Evolutionary conservation across 2,329 filamentous ascomycete genomes (phyloP).

Genomic region (Graphilbum sp.): DNA sequence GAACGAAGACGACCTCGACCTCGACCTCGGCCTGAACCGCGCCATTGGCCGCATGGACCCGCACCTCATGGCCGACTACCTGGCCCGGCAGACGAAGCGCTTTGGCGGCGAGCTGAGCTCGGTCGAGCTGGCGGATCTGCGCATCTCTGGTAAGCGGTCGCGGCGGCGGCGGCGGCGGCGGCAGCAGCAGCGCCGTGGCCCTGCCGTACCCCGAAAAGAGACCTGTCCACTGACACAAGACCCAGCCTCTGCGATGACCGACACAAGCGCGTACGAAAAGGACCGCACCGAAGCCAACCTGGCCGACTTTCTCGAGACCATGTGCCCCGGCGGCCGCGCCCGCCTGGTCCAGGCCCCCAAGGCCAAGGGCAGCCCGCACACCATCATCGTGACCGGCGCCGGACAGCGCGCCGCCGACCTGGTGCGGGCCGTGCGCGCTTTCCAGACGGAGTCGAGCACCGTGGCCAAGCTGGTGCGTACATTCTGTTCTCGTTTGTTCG

Average conservation of each 20-base stretch:
- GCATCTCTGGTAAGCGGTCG: slow-evolving; percentile 49
- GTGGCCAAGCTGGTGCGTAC: slow-evolving; percentile 60
- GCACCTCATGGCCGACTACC: slow-evolving; percentile 67
- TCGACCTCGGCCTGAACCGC: slow-evolving; percentile 61
- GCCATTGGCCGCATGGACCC: slow-evolving; percentile 72
- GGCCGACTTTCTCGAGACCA: slow-evolving; percentile 59
- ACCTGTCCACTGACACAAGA: too few species aligned
- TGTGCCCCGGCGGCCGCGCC: slow-evolving; percentile 35
- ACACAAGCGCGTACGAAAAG: slow-evolving; percentile 54
- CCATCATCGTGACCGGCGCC: slow-evolving; percentile 71
- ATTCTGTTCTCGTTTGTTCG: not conserved
- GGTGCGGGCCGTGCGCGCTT: slow-evolving; percentile 56
- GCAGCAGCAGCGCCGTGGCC: too few species aligned
- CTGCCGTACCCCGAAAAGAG: too few species aligned
- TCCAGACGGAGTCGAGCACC: slow-evolving; percentile 59
- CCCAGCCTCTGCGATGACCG: slow-evolving; percentile 39
- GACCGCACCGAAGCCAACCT: slow-evolving; percentile 56
- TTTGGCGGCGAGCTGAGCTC: slow-evolving; percentile 69
- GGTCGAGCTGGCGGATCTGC: slow-evolving; percentile 70
- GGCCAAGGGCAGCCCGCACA: slow-evolving; percentile 62
- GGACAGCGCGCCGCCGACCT: slow-evolving; percentile 78
- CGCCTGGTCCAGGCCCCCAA: slow-evolving; percentile 31
- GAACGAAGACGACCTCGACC: slow-evolving; percentile 39
- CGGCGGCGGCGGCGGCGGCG: too few species aligned
- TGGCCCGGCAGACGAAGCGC: slow-evolving; percentile 60